A percentile compares a stretch with the other conserved stretches of the same genome.
These are phyloP conservation scores for Cryptosporidium sp. DNA, from an alignment of 169 alveolate species.

Conservation along the genomic window DNA sequence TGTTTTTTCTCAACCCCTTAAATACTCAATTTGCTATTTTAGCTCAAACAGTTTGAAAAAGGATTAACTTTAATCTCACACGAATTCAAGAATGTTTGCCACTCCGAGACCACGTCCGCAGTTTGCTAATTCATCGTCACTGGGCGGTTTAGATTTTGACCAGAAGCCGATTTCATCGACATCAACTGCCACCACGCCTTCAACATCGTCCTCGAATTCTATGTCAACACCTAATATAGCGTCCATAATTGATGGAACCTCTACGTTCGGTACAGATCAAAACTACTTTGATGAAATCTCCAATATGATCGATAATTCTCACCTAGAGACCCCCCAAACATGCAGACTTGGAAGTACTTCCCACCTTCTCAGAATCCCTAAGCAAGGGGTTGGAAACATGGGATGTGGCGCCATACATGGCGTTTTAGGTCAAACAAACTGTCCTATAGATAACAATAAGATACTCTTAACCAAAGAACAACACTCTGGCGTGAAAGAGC, in stretches of 20 bases:
- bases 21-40: background rate
- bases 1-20: background rate
- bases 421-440: conserved; percentile 6
- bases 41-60: background rate
- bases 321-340: conserved; percentile 56
- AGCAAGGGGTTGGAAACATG: background rate
- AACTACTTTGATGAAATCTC: conserved; percentile 59
- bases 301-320: conserved; percentile 62
- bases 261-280: conserved; percentile 29
- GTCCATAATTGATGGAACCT: background rate
- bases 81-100: conserved; percentile 17
- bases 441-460: background rate
- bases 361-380: conserved; percentile 40
- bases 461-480: conserved; percentile 1
- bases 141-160: conserved; percentile 61
- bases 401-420: background rate
- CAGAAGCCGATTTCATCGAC: conserved; percentile 35
- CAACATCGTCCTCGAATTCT: conserved; percentile 39
- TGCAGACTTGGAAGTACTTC: conserved; percentile 6
- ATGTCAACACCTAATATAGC: conserved; percentile 11
- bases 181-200: conserved; percentile 23
- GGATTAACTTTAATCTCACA: background rate
- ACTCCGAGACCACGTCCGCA: conserved; percentile 73
- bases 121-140: conserved; percentile 9
- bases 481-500: conserved; percentile 4